Conservation (phyloP, 805 yeast species). For the Candida nitratophila region DNA sequence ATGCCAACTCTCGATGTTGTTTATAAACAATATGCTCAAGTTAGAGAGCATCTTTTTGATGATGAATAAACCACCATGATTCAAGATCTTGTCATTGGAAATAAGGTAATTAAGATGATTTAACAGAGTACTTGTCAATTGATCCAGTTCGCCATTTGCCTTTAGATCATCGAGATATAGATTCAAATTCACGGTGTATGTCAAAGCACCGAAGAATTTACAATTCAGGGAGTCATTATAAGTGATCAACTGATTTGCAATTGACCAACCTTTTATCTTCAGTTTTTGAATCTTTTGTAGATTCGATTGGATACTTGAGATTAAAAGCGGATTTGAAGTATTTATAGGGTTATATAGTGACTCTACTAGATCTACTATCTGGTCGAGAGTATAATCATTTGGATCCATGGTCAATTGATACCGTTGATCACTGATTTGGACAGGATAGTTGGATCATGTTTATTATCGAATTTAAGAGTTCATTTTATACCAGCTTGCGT, state of each 20-base stretch:
- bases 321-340: constrained; percentile 31
- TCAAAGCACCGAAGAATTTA: constrained; percentile 76
- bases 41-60: constrained; percentile 53
- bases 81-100: constrained; percentile 9
- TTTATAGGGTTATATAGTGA: constrained; percentile 25
- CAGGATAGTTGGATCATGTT: no score
- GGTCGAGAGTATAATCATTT: background rate
- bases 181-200: constrained; percentile 59
- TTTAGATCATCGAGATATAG: constrained; percentile 7
- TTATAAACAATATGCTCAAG: constrained; percentile 40
- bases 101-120: constrained; percentile 9
- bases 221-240: constrained; percentile 31
- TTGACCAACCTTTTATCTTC: constrained; percentile 37
- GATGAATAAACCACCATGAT: constrained; percentile 31
- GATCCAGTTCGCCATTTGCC: constrained; percentile 2
- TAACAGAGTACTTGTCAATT: constrained; percentile 6
- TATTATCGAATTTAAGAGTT: no score
- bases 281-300: constrained; percentile 57
- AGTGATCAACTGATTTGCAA: constrained; percentile 49
- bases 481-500: no score
- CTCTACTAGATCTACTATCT: constrained; percentile 26
- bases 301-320: constrained; percentile 40
- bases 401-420: background rate
- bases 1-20: constrained; percentile 30
- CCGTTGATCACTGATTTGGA: no score